Base-by-base conservation (phyloP, 73 alveolate species). In the Paramecium biaurelia region DNA sequence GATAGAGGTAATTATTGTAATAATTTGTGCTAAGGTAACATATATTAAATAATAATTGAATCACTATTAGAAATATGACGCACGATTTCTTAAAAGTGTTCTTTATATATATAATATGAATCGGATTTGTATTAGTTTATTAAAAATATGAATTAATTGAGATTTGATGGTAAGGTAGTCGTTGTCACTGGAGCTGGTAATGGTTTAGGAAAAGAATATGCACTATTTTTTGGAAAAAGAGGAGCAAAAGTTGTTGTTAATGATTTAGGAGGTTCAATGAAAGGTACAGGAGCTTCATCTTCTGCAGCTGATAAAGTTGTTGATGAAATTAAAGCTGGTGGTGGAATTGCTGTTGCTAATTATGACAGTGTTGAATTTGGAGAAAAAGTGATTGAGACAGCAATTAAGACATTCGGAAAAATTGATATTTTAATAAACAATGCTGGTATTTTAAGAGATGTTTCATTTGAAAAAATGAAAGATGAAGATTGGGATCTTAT, bases 371-470 rank as follows among this genome's bases (percentile, higher is more conserved):
- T 97, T 34, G 99, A 96, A 92, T 92, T 89, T 93, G 99, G 99
- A 24, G 99, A 98, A 63, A 97, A 95, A 94, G 96, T 98, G 21
- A 95, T 98, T 34, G 96, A 98, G 93, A 92, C 99, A 21, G 99
- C 99, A 72, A 93, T 98, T 82, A 99, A 96, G 47, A 94, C 98
- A 57, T 96, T 92, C 92, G 98, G 99, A 37, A 84, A 85, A 45
- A 94, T 87, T 28, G 99, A 98, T 94, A 92, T 98, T 59, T 85
- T 98, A 63, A 93, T 98, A 88, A 98, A 98, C 97, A 98, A 98
- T 57, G 99, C 99, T 23, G 99, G 99, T 14, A 97, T 98, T 32
- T 92, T 98, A 14, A 94, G 99, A 85, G 99, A 98, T 92, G 96
- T 96, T 59, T 82, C 97, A 85, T 95, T 98, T 93, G 89, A 74